Evolutionary conservation across 495 filamentous ascomycete genomes (phyloP).

Genomic region (Apiosordaria backusii): DNA sequence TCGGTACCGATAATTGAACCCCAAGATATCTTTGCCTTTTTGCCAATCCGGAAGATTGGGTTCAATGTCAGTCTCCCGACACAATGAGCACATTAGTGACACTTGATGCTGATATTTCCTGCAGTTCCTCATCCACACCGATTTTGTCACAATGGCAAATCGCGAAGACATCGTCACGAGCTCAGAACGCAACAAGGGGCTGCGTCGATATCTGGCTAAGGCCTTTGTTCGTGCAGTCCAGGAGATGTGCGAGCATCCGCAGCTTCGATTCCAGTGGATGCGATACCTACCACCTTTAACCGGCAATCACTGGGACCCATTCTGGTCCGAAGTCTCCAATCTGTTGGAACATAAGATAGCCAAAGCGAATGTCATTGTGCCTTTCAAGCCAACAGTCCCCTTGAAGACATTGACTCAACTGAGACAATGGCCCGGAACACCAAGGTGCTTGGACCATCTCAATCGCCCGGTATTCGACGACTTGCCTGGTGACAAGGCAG

Average conservation of each 20-base stretch:
- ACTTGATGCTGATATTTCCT: background rate
- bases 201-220: constrained; percentile 18
- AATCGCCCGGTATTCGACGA: constrained; percentile 24
- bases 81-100: background rate
- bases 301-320: constrained; percentile 19
- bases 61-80: constrained; percentile 25
- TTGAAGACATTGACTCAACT: background rate
- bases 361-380: background rate
- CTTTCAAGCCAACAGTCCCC: background rate
- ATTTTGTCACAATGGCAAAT: constrained; percentile 34
- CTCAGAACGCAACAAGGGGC: constrained; percentile 22
- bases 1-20: constrained; percentile 28
- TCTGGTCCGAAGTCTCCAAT: constrained; percentile 22
- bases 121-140: background rate
- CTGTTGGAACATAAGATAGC: constrained; percentile 1
- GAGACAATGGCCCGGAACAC: background rate
- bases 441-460: constrained; percentile 12
- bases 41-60: constrained; percentile 35
- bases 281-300: constrained; percentile 25
- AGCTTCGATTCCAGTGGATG: constrained; percentile 31
- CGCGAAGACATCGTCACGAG: constrained; percentile 35
- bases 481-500: constrained; percentile 2
- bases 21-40: constrained; percentile 36
- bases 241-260: constrained; percentile 20
- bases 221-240: constrained; percentile 24